Base-by-base conservation (phyloP, 371 early-diverging fungal species). In the Mucor sp. region DNA sequence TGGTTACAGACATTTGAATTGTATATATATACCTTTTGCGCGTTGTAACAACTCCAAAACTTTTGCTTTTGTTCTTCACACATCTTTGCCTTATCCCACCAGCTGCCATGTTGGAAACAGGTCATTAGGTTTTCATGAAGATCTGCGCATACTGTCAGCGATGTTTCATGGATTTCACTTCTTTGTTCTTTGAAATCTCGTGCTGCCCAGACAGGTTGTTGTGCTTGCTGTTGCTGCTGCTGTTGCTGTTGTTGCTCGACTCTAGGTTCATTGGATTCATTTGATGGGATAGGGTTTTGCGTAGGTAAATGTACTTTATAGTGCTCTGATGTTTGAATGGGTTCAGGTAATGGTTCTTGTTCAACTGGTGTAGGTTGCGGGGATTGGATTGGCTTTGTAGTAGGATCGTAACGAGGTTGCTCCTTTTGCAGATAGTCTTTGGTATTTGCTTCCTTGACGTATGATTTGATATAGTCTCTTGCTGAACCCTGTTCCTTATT, bases 11-110 rank as follows among this genome's bases (percentile, higher is more conserved):
- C 23, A 58, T 35, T 17, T 28, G 15, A 11, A 25, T n/a, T 48
- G n/a, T n/a, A n/a, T n/a, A n/a, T n/a, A n/a, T n/a, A 27, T 70
- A 82, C 85, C 77, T 79, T 86, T 67, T 86, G 86, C 43, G 78
- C 53, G 7, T 79, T 75, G 56, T 74, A 85, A 58, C 88, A 88
- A 17, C 70, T 67, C 80, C 85, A 84, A 61, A 88, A 82, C 53
- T 61, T 74, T 39, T 84, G 82, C 50, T 85, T 85, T 66, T 85
- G 85, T 56, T 81, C 80, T 72, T 85, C 84, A 63, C 88, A 88
- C 87, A 88, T 84, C 27, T 79, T 81, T 1, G 87, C 87, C 55
- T 85, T 85, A 48, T 88, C 88, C 87, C 86, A 85, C 87, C 85
- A 86, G 9, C 86, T 81, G 6, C 88, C 88, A 28, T 84, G 65